Conservation (phyloP, 495 filamentous ascomycete species). For the Xylaria cubensis region DNA sequence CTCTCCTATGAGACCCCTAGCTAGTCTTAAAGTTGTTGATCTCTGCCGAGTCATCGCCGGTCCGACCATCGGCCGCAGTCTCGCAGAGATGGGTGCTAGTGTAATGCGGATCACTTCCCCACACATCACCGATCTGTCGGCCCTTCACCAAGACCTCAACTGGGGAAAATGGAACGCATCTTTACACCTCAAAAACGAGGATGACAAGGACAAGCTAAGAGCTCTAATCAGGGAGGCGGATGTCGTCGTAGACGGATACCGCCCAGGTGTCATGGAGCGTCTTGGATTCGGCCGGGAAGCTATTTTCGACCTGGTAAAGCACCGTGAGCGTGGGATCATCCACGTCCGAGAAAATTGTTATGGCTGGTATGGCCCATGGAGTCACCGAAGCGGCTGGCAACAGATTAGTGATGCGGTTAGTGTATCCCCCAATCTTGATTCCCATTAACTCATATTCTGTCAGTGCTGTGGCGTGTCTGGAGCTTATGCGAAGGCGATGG, state of each 20-base stretch:
- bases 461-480: constrained; percentile 52
- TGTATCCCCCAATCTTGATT: background rate
- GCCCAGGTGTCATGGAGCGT: constrained; percentile 54
- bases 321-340: constrained; percentile 52
- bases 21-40: constrained; percentile 64
- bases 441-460: background rate
- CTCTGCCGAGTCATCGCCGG: constrained; percentile 65
- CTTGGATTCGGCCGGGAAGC: constrained; percentile 55
- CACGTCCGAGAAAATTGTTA: constrained; percentile 61
- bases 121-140: constrained; percentile 51
- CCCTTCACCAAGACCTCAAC: constrained; percentile 55
- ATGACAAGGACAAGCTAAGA: constrained; percentile 50
- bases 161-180: constrained; percentile 63
- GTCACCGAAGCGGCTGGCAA: constrained; percentile 57
- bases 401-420: constrained; percentile 56
- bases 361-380: constrained; percentile 59
- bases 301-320: constrained; percentile 53
- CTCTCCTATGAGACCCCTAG: constrained; percentile 53
- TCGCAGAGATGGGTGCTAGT: constrained; percentile 65
- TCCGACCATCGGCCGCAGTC: constrained; percentile 54
- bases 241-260: constrained; percentile 61
- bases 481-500: constrained; percentile 64
- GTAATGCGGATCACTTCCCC: constrained; percentile 64
- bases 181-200: constrained; percentile 52
- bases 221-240: constrained; percentile 57